A percentile compares a stretch with the other conserved stretches of the same genome.
These are phyloP conservation scores for Xylariaceae sp. DNA, from an alignment of 2,329 filamentous ascomycete species.

Conservation along the genomic window DNA sequence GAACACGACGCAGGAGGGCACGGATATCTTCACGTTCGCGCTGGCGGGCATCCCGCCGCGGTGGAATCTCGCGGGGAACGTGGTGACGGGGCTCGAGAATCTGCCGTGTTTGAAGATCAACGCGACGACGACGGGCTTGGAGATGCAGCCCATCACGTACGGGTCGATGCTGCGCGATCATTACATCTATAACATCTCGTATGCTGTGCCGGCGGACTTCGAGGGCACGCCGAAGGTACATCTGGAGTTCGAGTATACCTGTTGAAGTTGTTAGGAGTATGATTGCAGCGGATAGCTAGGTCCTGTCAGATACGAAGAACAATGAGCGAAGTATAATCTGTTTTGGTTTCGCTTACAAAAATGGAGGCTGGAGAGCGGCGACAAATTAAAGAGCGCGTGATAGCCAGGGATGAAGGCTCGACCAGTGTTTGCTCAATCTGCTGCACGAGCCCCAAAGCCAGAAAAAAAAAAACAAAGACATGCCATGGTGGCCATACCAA, in stretches of 20 bases:
- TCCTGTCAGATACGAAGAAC: too few relatives aligned
- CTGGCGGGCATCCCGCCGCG: constrained; percentile 33
- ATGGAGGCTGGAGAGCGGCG: too few relatives aligned
- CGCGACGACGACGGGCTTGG: constrained; percentile 33
- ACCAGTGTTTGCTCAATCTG: too few relatives aligned
- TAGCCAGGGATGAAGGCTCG: too few relatives aligned
- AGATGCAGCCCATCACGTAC: constrained; percentile 32
- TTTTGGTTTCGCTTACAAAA: too few relatives aligned
- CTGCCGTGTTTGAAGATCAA: constrained; percentile 36
- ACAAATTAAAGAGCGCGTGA: too few relatives aligned
- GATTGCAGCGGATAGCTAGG: too few relatives aligned
- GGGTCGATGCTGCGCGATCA: constrained; percentile 35
- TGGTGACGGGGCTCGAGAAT: constrained; percentile 28
- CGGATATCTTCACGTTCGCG: constrained; percentile 35
- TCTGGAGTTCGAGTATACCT: constrained; percentile 29
- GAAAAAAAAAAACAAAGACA: too few relatives aligned
- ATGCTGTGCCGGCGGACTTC: constrained; percentile 36
- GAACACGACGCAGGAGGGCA: constrained; percentile 34
- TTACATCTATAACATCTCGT: constrained; percentile 42
- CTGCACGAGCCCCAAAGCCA: too few relatives aligned
- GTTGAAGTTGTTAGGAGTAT: constrained; percentile 2
- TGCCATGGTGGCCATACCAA: too few relatives aligned
- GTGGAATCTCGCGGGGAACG: constrained; percentile 31
- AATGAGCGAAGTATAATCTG: too few relatives aligned
- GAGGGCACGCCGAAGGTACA: constrained; percentile 32